Conservation (phyloP, 1,139 yeast genomes). For the Debaryomycetaceae sp. region DNA sequence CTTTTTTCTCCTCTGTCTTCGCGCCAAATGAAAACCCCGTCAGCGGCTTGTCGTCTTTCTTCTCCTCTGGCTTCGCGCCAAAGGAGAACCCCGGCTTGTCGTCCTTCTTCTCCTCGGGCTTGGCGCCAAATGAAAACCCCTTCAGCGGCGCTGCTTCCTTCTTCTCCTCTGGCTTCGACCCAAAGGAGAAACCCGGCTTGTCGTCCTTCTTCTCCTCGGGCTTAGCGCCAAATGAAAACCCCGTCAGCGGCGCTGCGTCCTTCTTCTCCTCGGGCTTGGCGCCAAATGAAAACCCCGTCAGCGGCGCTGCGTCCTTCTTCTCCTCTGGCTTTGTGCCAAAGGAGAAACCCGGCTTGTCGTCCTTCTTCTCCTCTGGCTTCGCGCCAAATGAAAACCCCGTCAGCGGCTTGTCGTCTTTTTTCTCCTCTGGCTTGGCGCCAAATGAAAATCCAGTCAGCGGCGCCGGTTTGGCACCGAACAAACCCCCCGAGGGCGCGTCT, state of each 20-base stretch:
- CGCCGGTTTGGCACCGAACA: slow-evolving; percentile 12
- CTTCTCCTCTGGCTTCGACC: slow-evolving; percentile 19
- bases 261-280: slow-evolving; percentile 15
- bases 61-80: slow-evolving; percentile 15
- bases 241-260: slow-evolving; percentile 15
- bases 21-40: slow-evolving; percentile 16
- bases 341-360: slow-evolving; percentile 13
- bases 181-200: slow-evolving; percentile 17
- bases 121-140: slow-evolving; percentile 23
- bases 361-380: slow-evolving; percentile 16
- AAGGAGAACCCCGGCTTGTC: slow-evolving; percentile 12
- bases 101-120: slow-evolving; percentile 17
- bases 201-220: slow-evolving; percentile 15
- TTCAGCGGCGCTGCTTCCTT: slow-evolving; percentile 10
- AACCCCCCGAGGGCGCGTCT: slow-evolving; percentile 13
- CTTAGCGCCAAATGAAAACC: slow-evolving; percentile 17
- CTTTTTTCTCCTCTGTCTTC: slow-evolving; percentile 16
- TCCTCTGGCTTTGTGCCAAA: slow-evolving; percentile 12
- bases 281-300: slow-evolving; percentile 10
- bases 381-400: slow-evolving; percentile 13
- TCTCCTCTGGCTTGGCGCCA: slow-evolving; percentile 14
- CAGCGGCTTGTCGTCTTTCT: slow-evolving; percentile 16
- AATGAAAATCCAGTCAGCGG: slow-evolving; percentile 14
- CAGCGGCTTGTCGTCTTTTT: slow-evolving; percentile 9
- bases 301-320: slow-evolving; percentile 2